These are phyloP conservation scores for Colletotrichum liaoningense DNA, from an alignment of 2,329 filamentous ascomycete genomes.

Conservation along the genomic window DNA sequence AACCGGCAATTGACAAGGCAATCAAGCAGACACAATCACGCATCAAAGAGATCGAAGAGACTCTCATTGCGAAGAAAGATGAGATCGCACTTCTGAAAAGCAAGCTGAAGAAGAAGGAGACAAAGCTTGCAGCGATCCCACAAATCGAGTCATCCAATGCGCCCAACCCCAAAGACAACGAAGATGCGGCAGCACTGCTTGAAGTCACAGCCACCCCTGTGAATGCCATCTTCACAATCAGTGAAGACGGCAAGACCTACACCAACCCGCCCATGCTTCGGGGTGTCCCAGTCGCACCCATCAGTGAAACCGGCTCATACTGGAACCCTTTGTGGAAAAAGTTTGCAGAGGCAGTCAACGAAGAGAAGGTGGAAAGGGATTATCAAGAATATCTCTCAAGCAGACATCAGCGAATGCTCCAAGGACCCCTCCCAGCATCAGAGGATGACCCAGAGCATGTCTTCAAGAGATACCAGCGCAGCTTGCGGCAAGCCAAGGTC, in stretches of 20 bases:
- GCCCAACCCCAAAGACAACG: conserved; percentile 10
- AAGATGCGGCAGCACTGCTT: conserved; percentile 19
- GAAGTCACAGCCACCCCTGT: conserved; percentile 31
- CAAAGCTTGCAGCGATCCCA: conserved; percentile 13
- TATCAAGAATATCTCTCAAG: conserved; percentile 11
- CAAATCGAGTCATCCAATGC: conserved; percentile 16
- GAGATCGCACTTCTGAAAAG: not conserved
- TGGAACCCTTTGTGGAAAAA: conserved; percentile 47
- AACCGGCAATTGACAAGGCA: not conserved
- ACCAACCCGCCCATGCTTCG: conserved; percentile 39
- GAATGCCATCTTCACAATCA: conserved; percentile 28
- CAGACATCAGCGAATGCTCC: not conserved
- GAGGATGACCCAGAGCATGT: conserved; percentile 14
- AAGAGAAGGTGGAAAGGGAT: conserved; percentile 32
- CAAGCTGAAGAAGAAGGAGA: not conserved
- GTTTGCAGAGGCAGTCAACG: conserved; percentile 42
- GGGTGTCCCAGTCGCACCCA: conserved; percentile 42
- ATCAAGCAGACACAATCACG: not conserved
- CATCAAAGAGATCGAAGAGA: not conserved
- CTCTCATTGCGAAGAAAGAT: conserved; percentile 7
- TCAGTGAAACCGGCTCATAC: conserved; percentile 44
- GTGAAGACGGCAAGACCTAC: conserved; percentile 40
- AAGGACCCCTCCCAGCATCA: not conserved
- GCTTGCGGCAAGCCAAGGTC: conserved; percentile 45
- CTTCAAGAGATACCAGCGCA: conserved; percentile 31